Evolutionary conservation across 2,329 filamentous ascomycete species (phyloP).

Genomic region (Periglandula ipomoeae): DNA sequence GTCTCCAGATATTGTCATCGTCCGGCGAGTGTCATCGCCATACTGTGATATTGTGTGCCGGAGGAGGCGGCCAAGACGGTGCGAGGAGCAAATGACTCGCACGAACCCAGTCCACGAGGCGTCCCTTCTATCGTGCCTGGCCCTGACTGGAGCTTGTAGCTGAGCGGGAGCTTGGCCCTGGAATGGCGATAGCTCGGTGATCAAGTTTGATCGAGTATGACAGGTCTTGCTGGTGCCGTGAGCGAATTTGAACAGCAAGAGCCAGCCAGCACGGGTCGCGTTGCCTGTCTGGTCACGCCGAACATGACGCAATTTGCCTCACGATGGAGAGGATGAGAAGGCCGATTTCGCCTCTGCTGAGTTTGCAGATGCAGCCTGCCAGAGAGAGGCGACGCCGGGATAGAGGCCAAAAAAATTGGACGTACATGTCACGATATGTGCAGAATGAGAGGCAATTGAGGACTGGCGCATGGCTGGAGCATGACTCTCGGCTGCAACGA

Average conservation of each 20-base stretch:
- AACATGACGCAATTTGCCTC: neutral
- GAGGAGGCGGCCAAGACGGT: neutral
- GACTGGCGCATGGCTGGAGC: too few species aligned
- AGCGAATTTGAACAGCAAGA: neutral
- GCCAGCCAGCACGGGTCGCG: neutral
- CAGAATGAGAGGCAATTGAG: too few species aligned
- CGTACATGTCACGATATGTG: too few species aligned
- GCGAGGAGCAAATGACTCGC: neutral
- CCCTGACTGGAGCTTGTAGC: neutral
- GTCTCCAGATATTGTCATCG: neutral
- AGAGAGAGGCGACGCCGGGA: too few species aligned
- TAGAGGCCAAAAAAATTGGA: too few species aligned
- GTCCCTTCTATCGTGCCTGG: neutral
- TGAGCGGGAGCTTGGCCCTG: neutral
- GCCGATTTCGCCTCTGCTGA: too few species aligned
- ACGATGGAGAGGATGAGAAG: too few species aligned
- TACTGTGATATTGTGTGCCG: neutral
- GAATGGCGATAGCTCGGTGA: neutral
- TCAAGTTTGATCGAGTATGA: neutral
- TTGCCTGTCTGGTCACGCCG: neutral
- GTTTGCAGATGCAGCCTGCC: neutral
- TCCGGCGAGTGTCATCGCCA: constrained; percentile 1
- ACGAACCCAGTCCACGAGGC: neutral
- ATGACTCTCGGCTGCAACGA: neutral
- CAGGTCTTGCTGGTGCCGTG: neutral